phyloP scores from a whole-genome alignment of 495 filamentous ascomycete species.

The Neurospora discreta region DNA sequence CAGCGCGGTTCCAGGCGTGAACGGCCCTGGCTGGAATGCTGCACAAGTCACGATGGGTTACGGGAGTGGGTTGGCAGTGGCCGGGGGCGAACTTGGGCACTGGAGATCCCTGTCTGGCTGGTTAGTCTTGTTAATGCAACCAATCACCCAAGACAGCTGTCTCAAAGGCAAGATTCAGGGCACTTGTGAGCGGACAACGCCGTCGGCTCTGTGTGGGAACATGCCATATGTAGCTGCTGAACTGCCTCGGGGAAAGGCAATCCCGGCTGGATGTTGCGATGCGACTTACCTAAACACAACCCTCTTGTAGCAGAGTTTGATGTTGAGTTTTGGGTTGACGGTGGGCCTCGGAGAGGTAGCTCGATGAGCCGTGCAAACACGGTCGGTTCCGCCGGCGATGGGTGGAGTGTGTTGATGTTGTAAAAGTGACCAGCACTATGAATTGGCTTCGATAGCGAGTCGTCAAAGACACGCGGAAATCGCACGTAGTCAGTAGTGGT shows the following conservation, averaged over 20 bases:
- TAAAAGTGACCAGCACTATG: neutral
- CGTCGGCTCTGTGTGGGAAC: conserved; percentile 1
- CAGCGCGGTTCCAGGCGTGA: conserved; percentile 17
- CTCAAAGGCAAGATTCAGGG: conserved; percentile 1
- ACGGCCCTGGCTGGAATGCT: conserved; percentile 14
- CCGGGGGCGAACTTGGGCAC: neutral
- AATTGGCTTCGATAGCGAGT: neutral
- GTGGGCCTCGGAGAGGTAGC: neutral
- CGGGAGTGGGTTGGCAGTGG: conserved; percentile 8
- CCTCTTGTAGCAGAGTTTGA: neutral
- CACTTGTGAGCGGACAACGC: conserved; percentile 13
- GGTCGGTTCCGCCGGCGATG: too few relatives aligned
- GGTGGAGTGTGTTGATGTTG: neutral
- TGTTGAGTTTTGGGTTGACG: neutral
- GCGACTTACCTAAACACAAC: neutral
- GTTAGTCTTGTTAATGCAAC: conserved; percentile 1
- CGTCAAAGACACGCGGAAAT: neutral
- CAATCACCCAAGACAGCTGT: conserved; percentile 9
- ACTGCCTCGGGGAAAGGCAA: conserved; percentile 10
- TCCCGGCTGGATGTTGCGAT: neutral
- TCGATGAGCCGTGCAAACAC: too few relatives aligned
- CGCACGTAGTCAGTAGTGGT: neutral
- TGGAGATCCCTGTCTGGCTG: neutral
- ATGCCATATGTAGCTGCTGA: neutral
- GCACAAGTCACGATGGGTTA: conserved; percentile 2